Base-by-base conservation (phyloP, 1,284 basidiomycete species). In the Fistulina hepatica region DNA sequence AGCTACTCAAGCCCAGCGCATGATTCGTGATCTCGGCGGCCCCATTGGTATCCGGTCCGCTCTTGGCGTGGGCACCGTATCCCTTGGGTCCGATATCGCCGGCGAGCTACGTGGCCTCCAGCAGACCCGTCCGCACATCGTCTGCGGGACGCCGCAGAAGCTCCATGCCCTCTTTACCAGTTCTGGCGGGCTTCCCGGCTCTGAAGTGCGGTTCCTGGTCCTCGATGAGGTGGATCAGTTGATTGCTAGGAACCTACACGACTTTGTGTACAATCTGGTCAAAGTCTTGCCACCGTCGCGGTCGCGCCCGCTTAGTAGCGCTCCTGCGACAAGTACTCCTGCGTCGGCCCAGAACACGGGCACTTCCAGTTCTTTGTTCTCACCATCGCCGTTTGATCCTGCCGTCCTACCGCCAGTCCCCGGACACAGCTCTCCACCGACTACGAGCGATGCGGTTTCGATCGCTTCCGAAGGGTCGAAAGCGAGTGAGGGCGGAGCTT, bases 161-260 rank as follows among this genome's bases (percentile, higher is more conserved):
- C 67, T 98, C 33, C 82, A 93, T 55, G 89, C 93, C 37, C 70
- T 97, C 19, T 91, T 97, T 55, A 88, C 83, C n/a, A 64, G 77
- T 8, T 70, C 81, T 13, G 75, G 80, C 19, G 81, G 80, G 8
- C 64, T 95, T 25, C 56, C 67, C 13, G 88, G 89, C 8, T 71
- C 76, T 12, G 90, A 93, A 54, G 88, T 94, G 36, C 73, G 89
- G 21, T 83, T 97, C 59, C 71, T 97, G 37, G 89, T 97, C 20
- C 71, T 98, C 13, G 94, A 98, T 53, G 94, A 98, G 56, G 93
- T 97, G 27, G 94, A 98, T 56, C 95, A 97, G 57, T 64, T 98
- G 45, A 95, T 98, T 54, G 93, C 94, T 6, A 79, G 94, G 38
- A 97, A 97, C 55, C 63, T 97, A 41, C 90, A 95, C 49, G 94